Evolutionary conservation across 2,329 filamentous ascomycete genomes (phyloP).

Genomic region (Amauroascus niger): DNA sequence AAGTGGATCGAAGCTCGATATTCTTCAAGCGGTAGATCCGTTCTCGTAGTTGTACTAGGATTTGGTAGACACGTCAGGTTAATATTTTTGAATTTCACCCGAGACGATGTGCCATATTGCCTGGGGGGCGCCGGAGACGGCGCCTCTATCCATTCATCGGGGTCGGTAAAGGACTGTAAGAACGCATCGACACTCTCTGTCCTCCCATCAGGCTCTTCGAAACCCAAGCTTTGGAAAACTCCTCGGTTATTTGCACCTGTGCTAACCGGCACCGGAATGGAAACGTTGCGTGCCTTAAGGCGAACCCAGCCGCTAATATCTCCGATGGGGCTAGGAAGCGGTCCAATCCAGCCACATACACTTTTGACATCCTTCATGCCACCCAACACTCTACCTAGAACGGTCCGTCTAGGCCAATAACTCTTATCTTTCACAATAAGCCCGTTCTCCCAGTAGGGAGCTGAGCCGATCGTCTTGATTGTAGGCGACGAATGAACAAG

Average conservation of each 20-base stretch:
- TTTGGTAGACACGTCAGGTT: neutral
- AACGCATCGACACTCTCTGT: constrained; percentile 2
- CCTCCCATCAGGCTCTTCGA: constrained; percentile 4
- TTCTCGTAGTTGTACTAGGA: neutral
- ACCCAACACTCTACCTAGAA: constrained; percentile 2
- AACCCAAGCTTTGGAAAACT: constrained; percentile 3
- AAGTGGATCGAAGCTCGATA: neutral
- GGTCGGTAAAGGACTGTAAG: constrained; percentile 1
- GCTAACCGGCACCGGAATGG: neutral
- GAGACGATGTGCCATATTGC: neutral
- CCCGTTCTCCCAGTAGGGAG: neutral
- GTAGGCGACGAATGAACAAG: constrained; percentile 6
- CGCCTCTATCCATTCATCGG: constrained; percentile 2
- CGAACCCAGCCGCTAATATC: constrained; percentile 4
- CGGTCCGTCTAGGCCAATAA: constrained; percentile 1
- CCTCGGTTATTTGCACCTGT: constrained; percentile 2
- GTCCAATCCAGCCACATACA: constrained; percentile 3
- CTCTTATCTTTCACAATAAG: constrained; percentile 1
- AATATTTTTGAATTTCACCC: neutral
- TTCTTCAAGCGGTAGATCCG: neutral
- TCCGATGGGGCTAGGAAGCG: neutral
- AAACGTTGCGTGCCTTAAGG: constrained; percentile 1
- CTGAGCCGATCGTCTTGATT: neutral
- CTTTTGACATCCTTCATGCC: neutral
- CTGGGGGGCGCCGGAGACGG: neutral